phyloP scores from a whole-genome alignment of 306 rosid species.

The Prunus armeniaca region DNA sequence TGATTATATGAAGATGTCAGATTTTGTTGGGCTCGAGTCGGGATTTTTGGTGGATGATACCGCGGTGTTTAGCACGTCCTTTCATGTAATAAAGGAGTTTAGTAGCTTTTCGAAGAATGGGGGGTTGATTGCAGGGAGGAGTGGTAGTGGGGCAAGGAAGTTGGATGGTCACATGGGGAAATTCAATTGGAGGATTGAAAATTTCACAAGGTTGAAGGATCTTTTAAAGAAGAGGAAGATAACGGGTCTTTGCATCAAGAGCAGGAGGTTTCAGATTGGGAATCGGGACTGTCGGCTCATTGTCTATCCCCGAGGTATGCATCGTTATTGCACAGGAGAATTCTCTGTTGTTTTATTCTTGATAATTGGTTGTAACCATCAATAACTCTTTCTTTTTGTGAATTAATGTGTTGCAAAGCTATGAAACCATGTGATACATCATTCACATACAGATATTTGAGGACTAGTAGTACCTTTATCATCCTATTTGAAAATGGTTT shows the following conservation, averaged over 20 bases:
- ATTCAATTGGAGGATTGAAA: conserved; percentile 95
- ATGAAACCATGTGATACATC: conserved; percentile 22
- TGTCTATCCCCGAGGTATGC: conserved; percentile 97
- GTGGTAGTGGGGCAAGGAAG: conserved; percentile 78
- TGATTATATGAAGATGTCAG: conserved; percentile 96
- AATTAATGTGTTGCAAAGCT: conserved; percentile 13
- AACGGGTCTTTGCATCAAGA: conserved; percentile 95
- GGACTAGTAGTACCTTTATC: conserved; percentile 32
- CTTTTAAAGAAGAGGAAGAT: conserved; percentile 94
- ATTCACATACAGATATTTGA: conserved; percentile 32
- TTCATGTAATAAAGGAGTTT: conserved; percentile 93
- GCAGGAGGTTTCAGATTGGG: conserved; percentile 97
- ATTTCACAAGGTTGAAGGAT: conserved; percentile 93
- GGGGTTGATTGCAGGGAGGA: conserved; percentile 63
- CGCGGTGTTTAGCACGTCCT: conserved; percentile 86
- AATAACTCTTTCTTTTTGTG: conserved; percentile 9
- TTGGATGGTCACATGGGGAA: conserved; percentile 94
- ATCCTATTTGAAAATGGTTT: conserved; percentile 30
- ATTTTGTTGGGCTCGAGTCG: conserved; percentile 73
- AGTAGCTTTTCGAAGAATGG: conserved; percentile 93
- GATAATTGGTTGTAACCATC: conserved; percentile 22
- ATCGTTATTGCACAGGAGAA: conserved; percentile 21
- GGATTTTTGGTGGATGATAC: conserved; percentile 85
- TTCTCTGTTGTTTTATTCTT: neutral
- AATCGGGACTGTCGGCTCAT: conserved; percentile 96